Conservation (phyloP, 2,329 filamentous ascomycete genomes). For the Coccinonectria pachysandricola region DNA sequence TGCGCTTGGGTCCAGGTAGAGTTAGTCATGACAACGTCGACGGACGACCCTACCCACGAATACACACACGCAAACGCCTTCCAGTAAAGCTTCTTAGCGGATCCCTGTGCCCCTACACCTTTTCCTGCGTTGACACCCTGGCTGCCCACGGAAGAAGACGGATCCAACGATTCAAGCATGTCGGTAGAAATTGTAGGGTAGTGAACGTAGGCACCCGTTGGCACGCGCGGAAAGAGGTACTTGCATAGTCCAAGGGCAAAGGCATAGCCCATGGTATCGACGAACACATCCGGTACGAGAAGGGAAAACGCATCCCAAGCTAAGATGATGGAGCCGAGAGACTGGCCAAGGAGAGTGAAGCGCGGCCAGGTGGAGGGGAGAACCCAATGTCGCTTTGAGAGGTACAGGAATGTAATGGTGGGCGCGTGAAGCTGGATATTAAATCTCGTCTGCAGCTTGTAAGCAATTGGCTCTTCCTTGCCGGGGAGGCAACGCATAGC, state of each 20-base stretch:
- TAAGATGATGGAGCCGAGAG: conserved; percentile 74
- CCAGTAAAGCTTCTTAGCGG: conserved; percentile 76
- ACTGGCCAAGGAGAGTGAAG: conserved; percentile 92
- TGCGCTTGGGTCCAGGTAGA: conserved; percentile 88
- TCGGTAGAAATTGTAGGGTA: conserved; percentile 98
- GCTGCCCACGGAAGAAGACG: conserved; percentile 42
- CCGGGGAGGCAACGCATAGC: not conserved
- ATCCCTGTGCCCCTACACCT: conserved; percentile 61
- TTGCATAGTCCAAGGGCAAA: conserved; percentile 79
- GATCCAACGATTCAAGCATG: conserved; percentile 79
- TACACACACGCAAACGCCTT: conserved; percentile 73
- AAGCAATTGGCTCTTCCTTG: conserved; percentile 4
- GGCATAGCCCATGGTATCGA: conserved; percentile 98
- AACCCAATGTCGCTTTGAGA: conserved; percentile 78
- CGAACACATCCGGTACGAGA: conserved; percentile 82
- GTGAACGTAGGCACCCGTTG: conserved; percentile 90
- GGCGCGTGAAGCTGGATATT: conserved; percentile 82
- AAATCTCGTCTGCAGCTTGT: conserved; percentile 57
- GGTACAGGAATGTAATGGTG: conserved; percentile 79
- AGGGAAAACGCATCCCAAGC: conserved; percentile 91
- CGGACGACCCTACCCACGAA: conserved; percentile 66
- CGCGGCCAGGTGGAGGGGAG: conserved; percentile 79
- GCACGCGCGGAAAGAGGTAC: conserved; percentile 67
- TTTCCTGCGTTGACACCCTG: conserved; percentile 77
- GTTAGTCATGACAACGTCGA: conserved; percentile 97